Evolutionary conservation across 2,329 filamentous ascomycete species (phyloP).

Genomic region (Ramularia endophylla): DNA sequence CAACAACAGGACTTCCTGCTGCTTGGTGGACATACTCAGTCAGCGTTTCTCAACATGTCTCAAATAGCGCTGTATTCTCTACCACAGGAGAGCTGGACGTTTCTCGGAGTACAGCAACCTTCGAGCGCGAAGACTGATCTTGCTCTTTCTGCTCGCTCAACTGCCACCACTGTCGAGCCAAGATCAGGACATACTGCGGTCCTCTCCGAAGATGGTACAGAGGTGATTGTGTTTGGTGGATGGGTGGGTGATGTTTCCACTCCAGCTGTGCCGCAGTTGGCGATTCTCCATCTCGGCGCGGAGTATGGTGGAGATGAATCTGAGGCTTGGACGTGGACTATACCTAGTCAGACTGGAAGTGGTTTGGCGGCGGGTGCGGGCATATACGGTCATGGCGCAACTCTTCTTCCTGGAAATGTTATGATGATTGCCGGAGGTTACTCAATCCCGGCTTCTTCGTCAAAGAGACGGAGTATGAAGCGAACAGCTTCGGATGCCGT

Average conservation of each 20-base stretch:
- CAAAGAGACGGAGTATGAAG: slow-evolving; percentile 23
- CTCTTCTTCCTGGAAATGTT: slow-evolving; percentile 55
- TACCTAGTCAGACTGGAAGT: slow-evolving; percentile 48
- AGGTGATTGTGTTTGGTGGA: slow-evolving; percentile 76
- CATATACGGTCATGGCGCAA: slow-evolving; percentile 56
- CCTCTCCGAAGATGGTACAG: slow-evolving; percentile 68
- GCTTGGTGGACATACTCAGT: slow-evolving; percentile 75
- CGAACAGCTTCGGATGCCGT: slow-evolving; percentile 39
- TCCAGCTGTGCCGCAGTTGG: slow-evolving; percentile 75
- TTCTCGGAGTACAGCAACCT: slow-evolving; percentile 58
- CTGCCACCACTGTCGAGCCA: slow-evolving; percentile 57
- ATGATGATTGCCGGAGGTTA: slow-evolving; percentile 59
- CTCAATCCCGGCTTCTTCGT: slow-evolving; percentile 39
- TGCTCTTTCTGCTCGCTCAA: slow-evolving; percentile 39
- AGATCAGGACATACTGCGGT: slow-evolving; percentile 86
- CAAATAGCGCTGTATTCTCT: slow-evolving; percentile 81
- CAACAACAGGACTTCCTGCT: slow-evolving; percentile 75
- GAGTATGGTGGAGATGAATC: slow-evolving; percentile 55
- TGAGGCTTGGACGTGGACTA: slow-evolving; percentile 61
- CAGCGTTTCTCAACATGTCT: slow-evolving; percentile 91
- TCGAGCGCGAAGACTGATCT: slow-evolving; percentile 49
- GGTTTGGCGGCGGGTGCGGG: slow-evolving; percentile 42
- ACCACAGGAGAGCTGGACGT: slow-evolving; percentile 82
- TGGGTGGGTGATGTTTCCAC: slow-evolving; percentile 81
- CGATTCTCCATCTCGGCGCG: slow-evolving; percentile 66